phyloP scores from a whole-genome alignment of 495 filamentous ascomycete species.

The Arthonia radiata region DNA sequence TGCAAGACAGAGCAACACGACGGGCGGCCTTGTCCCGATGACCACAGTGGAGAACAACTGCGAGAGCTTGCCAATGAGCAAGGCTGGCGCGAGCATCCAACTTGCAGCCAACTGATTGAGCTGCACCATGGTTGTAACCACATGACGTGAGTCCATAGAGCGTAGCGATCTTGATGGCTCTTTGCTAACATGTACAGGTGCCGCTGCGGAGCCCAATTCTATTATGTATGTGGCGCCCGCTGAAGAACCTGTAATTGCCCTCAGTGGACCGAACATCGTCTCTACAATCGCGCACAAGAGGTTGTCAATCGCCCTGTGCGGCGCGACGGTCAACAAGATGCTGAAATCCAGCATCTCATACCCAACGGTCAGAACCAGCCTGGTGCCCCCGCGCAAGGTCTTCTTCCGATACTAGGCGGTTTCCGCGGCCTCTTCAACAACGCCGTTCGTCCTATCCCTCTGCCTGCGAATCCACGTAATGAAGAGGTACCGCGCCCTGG shows the following conservation, averaged over 20 bases:
- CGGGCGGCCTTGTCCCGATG: constrained; percentile 21
- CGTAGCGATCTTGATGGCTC: too few species aligned
- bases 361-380: too few species aligned
- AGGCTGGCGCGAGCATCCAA: constrained; percentile 20
- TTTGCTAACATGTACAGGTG: too few species aligned
- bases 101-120: constrained; percentile 17
- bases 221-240: constrained; percentile 24
- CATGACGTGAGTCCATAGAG: constrained; percentile 16
- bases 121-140: constrained; percentile 22
- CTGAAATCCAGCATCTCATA: too few species aligned
- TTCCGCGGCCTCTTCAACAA: too few species aligned
- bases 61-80: constrained; percentile 12
- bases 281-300: constrained; percentile 11
- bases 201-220: constrained; percentile 28
- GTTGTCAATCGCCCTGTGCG: constrained; percentile 15
- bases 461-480: too few species aligned
- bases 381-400: too few species aligned
- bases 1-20: too few species aligned
- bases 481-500: too few species aligned
- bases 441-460: too few species aligned
- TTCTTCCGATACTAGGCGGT: too few species aligned
- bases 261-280: constrained; percentile 15
- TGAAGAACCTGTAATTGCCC: constrained; percentile 27
- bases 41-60: constrained; percentile 13
- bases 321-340: too few species aligned